Conservation (phyloP, 371 early-diverging fungal genomes). For the Apophysomyces elegans region DNA sequence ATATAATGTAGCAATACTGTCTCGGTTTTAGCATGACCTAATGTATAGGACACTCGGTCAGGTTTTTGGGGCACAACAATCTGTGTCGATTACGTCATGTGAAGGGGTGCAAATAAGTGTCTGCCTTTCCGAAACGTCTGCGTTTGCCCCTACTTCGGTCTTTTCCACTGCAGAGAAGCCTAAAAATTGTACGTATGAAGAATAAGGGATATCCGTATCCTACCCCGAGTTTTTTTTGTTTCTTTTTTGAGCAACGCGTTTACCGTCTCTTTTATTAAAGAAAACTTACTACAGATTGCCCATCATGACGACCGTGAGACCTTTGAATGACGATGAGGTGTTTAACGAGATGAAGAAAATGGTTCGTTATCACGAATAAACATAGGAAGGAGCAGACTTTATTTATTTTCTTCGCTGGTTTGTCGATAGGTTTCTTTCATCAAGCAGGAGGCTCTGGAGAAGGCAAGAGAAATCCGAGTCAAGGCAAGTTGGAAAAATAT, state of each 20-base stretch:
- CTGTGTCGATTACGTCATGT: background rate
- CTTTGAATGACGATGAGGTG: slow-evolving; percentile 94
- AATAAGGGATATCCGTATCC: no score
- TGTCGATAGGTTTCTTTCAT: slow-evolving; percentile 84
- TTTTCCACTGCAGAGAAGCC: no score
- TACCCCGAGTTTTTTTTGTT: background rate
- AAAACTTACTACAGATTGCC: background rate
- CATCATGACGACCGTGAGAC: slow-evolving; percentile 51
- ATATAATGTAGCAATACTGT: no score
- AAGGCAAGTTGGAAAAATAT: slow-evolving; percentile 63
- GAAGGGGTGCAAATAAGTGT: background rate
- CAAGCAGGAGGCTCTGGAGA: slow-evolving; percentile 97
- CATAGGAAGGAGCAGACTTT: no score
- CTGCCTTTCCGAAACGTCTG: no score
- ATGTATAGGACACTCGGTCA: no score
- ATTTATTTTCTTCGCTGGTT: background rate
- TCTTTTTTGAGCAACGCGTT: background rate
- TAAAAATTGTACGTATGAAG: background rate
- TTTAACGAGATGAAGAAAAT: slow-evolving; percentile 87
- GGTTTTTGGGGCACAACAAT: no score
- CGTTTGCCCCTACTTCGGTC: no score
- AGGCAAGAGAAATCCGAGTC: slow-evolving; percentile 97
- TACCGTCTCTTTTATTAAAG: background rate
- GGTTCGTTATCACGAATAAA: slow-evolving; percentile 45
- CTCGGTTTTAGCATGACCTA: background rate